A percentile compares a stretch with the other conserved stretches of the same genome.
These are phyloP conservation scores for Pezicula carpinea DNA, from an alignment of 2,329 filamentous ascomycete genomes.

Conservation along the genomic window DNA sequence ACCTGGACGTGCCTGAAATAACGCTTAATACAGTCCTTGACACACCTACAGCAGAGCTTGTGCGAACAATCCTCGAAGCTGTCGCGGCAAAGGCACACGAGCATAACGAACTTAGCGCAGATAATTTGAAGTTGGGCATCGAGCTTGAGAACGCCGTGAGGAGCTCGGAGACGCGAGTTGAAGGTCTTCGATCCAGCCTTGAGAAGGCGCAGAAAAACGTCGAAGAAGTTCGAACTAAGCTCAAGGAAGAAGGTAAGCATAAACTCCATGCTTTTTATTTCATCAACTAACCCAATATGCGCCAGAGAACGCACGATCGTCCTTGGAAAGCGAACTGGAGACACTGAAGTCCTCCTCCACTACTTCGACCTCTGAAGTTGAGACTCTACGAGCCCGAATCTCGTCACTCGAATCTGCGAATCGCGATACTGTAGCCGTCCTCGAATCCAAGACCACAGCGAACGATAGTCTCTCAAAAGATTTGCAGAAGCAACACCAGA, in stretches of 20 bases:
- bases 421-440: constrained; percentile 79
- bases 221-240: constrained; percentile 73
- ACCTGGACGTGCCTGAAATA: constrained; percentile 63
- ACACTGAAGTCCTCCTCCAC: constrained; percentile 70
- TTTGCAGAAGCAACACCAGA: constrained; percentile 82
- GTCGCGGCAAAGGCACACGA: constrained; percentile 78
- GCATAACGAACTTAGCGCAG: constrained; percentile 74
- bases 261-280: not conserved
- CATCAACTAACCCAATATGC: constrained; percentile 11
- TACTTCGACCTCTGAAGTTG: constrained; percentile 69
- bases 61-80: constrained; percentile 68
- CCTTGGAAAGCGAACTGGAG: constrained; percentile 78
- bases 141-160: constrained; percentile 89
- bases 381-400: constrained; percentile 76
- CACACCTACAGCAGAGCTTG: constrained; percentile 72
- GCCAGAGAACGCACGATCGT: constrained; percentile 69
- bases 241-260: constrained; percentile 72
- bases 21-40: constrained; percentile 57
- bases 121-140: constrained; percentile 85
- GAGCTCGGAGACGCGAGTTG: constrained; percentile 75
- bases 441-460: constrained; percentile 83
- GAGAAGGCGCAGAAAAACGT: constrained; percentile 83
- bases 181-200: constrained; percentile 73
- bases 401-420: constrained; percentile 86
- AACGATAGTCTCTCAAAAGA: constrained; percentile 85